Conservation (phyloP, 495 filamentous ascomycete species). For the Podospora bellae-mahoneyi region DNA sequence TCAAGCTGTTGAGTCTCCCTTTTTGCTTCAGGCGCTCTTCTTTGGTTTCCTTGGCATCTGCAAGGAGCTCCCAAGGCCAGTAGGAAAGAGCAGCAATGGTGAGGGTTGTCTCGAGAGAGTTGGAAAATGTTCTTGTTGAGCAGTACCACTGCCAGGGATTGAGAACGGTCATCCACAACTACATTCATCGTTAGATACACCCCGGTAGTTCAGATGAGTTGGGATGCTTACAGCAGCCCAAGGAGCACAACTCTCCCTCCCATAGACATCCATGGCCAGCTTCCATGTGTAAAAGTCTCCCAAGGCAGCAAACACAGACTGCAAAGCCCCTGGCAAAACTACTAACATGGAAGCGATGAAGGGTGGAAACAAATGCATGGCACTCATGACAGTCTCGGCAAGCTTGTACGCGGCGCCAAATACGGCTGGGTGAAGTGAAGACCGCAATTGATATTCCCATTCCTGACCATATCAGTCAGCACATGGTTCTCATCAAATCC, state of each 20-base stretch:
- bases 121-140: constrained; percentile 88
- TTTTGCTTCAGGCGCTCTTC: constrained; percentile 20
- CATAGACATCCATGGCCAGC: constrained; percentile 70
- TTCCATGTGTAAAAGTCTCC: constrained; percentile 90
- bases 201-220: neutral
- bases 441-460: constrained; percentile 87
- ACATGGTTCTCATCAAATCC: neutral
- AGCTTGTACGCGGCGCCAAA: constrained; percentile 74
- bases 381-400: constrained; percentile 50
- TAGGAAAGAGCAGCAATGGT: constrained; percentile 74
- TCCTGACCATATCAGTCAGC: constrained; percentile 57
- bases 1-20: constrained; percentile 49
- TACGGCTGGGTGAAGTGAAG: constrained; percentile 82
- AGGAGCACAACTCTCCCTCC: constrained; percentile 57
- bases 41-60: constrained; percentile 34
- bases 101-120: constrained; percentile 84
- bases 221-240: constrained; percentile 57
- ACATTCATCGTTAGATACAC: neutral
- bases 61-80: constrained; percentile 76
- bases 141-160: constrained; percentile 98
- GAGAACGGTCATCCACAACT: constrained; percentile 63
- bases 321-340: constrained; percentile 67
- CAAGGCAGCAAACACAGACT: constrained; percentile 72
- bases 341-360: constrained; percentile 62
- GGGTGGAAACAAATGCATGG: constrained; percentile 46